Evolutionary conservation across 2,329 filamentous ascomycete species (phyloP), one percentile per base, ranked within the genome.

Genomic region (Lasiodiplodia hormozganensis): DNA sequence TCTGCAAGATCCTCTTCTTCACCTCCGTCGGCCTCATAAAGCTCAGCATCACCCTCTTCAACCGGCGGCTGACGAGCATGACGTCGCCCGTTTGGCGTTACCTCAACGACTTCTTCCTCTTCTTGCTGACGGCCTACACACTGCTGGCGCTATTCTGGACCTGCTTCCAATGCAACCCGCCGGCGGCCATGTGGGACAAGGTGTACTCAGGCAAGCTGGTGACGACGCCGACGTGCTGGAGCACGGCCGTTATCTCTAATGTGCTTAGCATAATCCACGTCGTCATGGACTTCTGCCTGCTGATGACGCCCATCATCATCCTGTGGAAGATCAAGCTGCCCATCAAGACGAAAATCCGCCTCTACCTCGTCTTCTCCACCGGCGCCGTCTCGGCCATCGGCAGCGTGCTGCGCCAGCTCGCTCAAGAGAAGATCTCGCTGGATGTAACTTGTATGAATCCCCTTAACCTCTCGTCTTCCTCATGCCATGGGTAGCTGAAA

Each of bases 1-100:
- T 73, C 23, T 69, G 70, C 65, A 72, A 73, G 52, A 67, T 73
- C 23, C 62, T 78, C 12, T 78, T 77, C 69, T 78, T 73, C 60
- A 64, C 74, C 25, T 71, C 73, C 4, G 71, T 79, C 5, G 78
- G 78, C n/a, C 70, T 80, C 34, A 75, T 79, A 67, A 80, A 81
- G 67, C 73, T 79, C 23, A 79, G 76, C 4, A 79, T 81, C n/a
- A 73, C 74, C 10, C 71, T 77, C 31, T 81, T 80, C 70, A 78
- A 80, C 54, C 73, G 76, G n/a, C 74, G 79, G 7, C 72, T 81
- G 4, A 78, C 78, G 8, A 71, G 75, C n/a, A 70, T 76, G 8
- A 73, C 74, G 11, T 76, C 75, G 2, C 43, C 38, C 8, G 69
- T 60, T 40, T 80, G 78, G 79, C 72, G 71, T 16, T 69, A 75